Conservation (phyloP, 371 early-diverging fungal genomes). For the Funneliformis caledonium region DNA sequence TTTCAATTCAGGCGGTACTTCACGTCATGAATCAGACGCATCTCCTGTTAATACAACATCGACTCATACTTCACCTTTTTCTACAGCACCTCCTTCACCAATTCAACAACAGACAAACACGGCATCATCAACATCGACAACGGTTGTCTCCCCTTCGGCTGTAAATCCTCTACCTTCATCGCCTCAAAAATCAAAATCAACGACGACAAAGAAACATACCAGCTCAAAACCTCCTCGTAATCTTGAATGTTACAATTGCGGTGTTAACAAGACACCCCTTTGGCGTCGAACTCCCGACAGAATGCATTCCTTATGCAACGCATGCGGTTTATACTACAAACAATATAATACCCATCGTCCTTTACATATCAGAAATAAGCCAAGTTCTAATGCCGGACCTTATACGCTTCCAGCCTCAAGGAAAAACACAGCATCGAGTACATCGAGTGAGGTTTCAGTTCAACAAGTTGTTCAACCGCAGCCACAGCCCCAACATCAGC, state of each 20-base stretch:
- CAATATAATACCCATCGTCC: constrained; percentile 76
- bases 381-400: constrained; percentile 41
- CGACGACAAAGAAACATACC: constrained; percentile 20
- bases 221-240: constrained; percentile 60
- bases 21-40: neutral
- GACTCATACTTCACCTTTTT: neutral
- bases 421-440: constrained; percentile 11
- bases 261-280: constrained; percentile 77
- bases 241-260: constrained; percentile 79
- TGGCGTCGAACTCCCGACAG: constrained; percentile 83
- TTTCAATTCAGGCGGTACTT: constrained; percentile 3
- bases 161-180: neutral
- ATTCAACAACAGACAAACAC: neutral
- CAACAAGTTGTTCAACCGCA: constrained; percentile 7
- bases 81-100: neutral
- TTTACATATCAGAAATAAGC: constrained; percentile 63
- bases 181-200: neutral
- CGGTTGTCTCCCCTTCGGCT: neutral
- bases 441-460: neutral
- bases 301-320: constrained; percentile 81
- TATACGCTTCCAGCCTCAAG: constrained; percentile 4
- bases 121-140: neutral
- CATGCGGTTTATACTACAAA: constrained; percentile 84
- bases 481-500: constrained; percentile 4
- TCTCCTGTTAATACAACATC: constrained; percentile 7